Percentiles rank a stretch among this genome's conserved stretches.
phyloP scores from a whole-genome alignment of 2,329 filamentous ascomycete genomes.

The Hymenoscyphus linearis region DNA sequence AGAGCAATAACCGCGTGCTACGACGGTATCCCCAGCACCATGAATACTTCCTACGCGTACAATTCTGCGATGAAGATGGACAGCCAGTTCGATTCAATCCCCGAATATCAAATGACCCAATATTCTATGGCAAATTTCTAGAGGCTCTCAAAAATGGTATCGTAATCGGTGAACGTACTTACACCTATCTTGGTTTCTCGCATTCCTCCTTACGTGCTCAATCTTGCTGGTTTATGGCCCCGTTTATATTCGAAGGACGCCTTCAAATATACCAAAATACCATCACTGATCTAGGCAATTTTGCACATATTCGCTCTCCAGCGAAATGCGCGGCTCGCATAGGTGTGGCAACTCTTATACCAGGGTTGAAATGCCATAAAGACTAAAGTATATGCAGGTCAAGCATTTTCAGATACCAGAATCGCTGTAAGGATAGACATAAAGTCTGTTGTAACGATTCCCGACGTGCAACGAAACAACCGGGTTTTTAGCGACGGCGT shows the following conservation, averaged over 20 bases:
- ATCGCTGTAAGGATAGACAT: constrained; percentile 49
- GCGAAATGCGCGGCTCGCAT: constrained; percentile 55
- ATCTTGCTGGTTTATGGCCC: constrained; percentile 61
- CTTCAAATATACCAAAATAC: constrained; percentile 35
- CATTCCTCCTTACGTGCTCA: constrained; percentile 71
- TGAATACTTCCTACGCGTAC: constrained; percentile 63
- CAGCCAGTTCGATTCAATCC: constrained; percentile 48
- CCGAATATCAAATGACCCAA: constrained; percentile 46
- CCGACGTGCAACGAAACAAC: constrained; percentile 47
- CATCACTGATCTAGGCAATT: constrained; percentile 43
- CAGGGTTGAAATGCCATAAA: background rate
- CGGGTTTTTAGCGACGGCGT: constrained; percentile 75
- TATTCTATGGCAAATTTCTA: constrained; percentile 57
- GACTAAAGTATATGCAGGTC: constrained; percentile 20
- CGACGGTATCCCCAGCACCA: constrained; percentile 56
- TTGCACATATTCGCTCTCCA: constrained; percentile 45
- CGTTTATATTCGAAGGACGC: constrained; percentile 35
- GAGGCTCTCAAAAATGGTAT: constrained; percentile 54
- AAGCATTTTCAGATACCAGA: constrained; percentile 71
- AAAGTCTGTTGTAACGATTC: constrained; percentile 34
- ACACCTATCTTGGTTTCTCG: constrained; percentile 69
- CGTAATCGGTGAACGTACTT: constrained; percentile 55
- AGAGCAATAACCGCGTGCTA: constrained; percentile 65
- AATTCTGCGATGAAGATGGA: constrained; percentile 70
- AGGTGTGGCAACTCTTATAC: constrained; percentile 30